These are phyloP conservation scores for Coemansia sp. DNA, from an alignment of 192 early-diverging fungal species.

Conservation along the genomic window DNA sequence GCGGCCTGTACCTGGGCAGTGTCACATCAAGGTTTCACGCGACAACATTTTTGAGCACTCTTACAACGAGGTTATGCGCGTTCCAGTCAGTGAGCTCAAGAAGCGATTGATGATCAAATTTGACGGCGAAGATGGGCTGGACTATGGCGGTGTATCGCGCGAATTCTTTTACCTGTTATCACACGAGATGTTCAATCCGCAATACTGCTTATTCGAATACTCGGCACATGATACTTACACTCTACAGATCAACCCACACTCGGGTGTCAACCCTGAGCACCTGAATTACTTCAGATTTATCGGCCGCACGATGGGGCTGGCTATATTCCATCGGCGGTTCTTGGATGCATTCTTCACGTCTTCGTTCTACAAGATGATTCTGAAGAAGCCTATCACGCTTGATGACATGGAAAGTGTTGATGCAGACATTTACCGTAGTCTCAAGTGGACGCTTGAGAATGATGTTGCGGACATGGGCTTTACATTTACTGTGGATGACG, in stretches of 20 bases:
- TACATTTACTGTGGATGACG: slow-evolving; percentile 94
- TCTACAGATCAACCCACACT: slow-evolving; percentile 95
- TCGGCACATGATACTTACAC: slow-evolving; percentile 98
- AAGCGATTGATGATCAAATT: slow-evolving; percentile 99
- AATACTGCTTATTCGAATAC: slow-evolving; percentile 94
- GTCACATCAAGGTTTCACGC: slow-evolving; percentile 89
- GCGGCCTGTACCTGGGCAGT: slow-evolving; percentile 84
- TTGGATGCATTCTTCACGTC: slow-evolving; percentile 95
- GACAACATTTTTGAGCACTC: slow-evolving; percentile 93
- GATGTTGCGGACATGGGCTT: slow-evolving; percentile 79
- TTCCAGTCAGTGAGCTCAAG: slow-evolving; percentile 84
- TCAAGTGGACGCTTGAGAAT: slow-evolving; percentile 96
- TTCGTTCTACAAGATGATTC: slow-evolving; percentile 95
- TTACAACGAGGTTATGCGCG: slow-evolving; percentile 94
- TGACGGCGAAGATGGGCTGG: slow-evolving; percentile 96
- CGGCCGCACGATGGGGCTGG: slow-evolving; percentile 91
- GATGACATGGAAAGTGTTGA: slow-evolving; percentile 95
- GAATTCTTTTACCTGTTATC: slow-evolving; percentile 98
- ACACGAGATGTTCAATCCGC: slow-evolving; percentile 99
- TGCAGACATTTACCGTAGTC: slow-evolving; percentile 83
- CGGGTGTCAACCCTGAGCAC: slow-evolving; percentile 94
- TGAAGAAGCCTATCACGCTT: slow-evolving; percentile 83
- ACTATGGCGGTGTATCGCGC: slow-evolving; percentile 96
- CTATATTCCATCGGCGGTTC: slow-evolving; percentile 96
- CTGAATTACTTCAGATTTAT: slow-evolving; percentile 98